These are phyloP conservation scores for Euphorbia lathyris DNA, from an alignment of 345 rosid species.

Conservation along the genomic window DNA sequence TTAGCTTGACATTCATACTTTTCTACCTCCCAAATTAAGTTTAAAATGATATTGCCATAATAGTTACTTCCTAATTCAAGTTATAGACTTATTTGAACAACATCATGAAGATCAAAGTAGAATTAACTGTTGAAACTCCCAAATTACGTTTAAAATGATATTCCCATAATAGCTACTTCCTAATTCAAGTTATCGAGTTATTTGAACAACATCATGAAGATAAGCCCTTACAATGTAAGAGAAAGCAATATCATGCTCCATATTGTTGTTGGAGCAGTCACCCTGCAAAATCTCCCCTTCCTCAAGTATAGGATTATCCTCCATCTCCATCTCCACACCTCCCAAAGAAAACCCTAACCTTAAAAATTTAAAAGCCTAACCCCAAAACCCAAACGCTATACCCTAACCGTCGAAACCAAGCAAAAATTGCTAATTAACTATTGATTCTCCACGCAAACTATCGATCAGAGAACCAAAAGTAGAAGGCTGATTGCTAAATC, in stretches of 20 bases:
- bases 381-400: constrained; percentile 22
- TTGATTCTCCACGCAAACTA: too few relatives aligned
- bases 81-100: too few relatives aligned
- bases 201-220: constrained; percentile 13
- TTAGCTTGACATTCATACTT: too few relatives aligned
- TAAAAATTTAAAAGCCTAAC: constrained; percentile 1
- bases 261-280: constrained; percentile 25
- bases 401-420: too few relatives aligned
- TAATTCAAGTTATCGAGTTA: not conserved
- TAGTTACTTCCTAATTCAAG: too few relatives aligned
- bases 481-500: too few relatives aligned
- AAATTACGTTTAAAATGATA: not conserved
- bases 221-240: constrained; percentile 71
- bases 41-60: too few relatives aligned
- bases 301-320: too few relatives aligned
- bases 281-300: constrained; percentile 62
- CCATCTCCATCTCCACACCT: constrained; percentile 41
- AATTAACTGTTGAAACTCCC: constrained; percentile 7
- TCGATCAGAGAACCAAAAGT: too few relatives aligned
- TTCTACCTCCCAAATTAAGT: too few relatives aligned
- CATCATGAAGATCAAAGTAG: too few relatives aligned
- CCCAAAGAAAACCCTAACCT: constrained; percentile 11
- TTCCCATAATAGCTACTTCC: not conserved
- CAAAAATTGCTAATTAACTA: too few relatives aligned
- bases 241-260: constrained; percentile 59